phyloP scores from a whole-genome alignment of 2,329 filamentous ascomycete genomes.

The Pyrenophora seminiperda region DNA sequence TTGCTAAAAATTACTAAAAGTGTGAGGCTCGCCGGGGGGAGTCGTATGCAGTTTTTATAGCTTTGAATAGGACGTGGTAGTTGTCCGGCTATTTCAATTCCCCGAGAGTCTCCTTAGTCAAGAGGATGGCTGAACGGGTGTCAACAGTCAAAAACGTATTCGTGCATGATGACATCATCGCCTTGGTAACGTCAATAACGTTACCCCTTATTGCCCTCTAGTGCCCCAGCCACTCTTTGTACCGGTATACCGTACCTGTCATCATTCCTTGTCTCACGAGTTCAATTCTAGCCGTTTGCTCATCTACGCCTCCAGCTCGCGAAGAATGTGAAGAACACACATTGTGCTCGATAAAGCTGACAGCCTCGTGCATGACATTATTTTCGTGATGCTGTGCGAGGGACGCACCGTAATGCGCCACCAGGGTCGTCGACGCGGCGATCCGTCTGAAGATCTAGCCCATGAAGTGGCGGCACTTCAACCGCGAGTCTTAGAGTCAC shows the following conservation, averaged over 20 bases:
- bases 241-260: too few relatives aligned
- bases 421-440: neutral
- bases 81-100: too few relatives aligned
- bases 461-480: neutral
- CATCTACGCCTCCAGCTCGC: neutral
- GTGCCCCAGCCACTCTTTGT: too few relatives aligned
- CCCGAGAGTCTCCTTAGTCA: too few relatives aligned
- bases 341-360: neutral
- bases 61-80: too few relatives aligned
- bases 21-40: too few relatives aligned
- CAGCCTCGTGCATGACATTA: constrained; percentile 19
- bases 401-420: constrained; percentile 7
- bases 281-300: constrained; percentile 10
- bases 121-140: too few relatives aligned
- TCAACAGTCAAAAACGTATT: too few relatives aligned
- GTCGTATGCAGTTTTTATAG: too few relatives aligned
- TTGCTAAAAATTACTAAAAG: too few relatives aligned
- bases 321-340: neutral
- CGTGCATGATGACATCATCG: constrained; percentile 8
- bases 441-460: neutral
- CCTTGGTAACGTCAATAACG: too few relatives aligned
- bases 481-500: constrained; percentile 3
- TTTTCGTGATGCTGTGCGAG: constrained; percentile 3
- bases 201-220: neutral
- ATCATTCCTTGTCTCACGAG: neutral